Evolutionary conservation across 2,329 filamentous ascomycete species (phyloP), one percentile per base, ranked within the genome.

Genomic region (Epichloe uncinata): DNA sequence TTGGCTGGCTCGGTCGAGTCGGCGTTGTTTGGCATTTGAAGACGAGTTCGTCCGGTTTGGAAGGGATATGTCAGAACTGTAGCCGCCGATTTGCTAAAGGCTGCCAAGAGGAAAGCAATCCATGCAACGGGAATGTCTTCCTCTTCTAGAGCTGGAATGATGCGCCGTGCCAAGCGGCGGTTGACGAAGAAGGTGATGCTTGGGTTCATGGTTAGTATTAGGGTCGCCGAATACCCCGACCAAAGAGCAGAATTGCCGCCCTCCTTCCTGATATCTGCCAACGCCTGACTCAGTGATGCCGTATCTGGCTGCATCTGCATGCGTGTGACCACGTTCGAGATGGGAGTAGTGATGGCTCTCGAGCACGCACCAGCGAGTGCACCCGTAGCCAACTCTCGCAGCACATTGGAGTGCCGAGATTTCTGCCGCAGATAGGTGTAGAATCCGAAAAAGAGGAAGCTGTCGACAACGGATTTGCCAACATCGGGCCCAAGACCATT

Each of bases 141-240:
- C 53, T 61, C 69, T 57, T 71, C 73, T 1, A 72, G 68, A 7
- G 74, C 38, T 63, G 70, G 49, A 1, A 88, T 70, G 3, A 85
- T 62, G 1, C 72, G 61, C 48, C 78, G 74, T 56, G 84, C 82
- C 18, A 93, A 69, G 7, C 82, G 68, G 57, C 87, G 82, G 60
- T 94, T 87, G 33, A 95, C 70, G 57, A 91, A 82, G 62, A 95
- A 90, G 0, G 90, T 95, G 55, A 95, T 76, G 55, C 84, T 84
- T 1, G 90, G 89, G 59, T 95, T 95, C 30, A 95, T 72, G 1
- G 89, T 90, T 47, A 95, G 69, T 38, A 95, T 74, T 51, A 95
- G 65, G 20, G 78, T 83, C 2, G 88, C 87, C 18, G 85, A 87
- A 64, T 95, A 95, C 0, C 89, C 89, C 0, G 87, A 84, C 90